Evolutionary conservation across 306 rosid genomes (phyloP).

Genomic region (Potentilla sterilis): DNA sequence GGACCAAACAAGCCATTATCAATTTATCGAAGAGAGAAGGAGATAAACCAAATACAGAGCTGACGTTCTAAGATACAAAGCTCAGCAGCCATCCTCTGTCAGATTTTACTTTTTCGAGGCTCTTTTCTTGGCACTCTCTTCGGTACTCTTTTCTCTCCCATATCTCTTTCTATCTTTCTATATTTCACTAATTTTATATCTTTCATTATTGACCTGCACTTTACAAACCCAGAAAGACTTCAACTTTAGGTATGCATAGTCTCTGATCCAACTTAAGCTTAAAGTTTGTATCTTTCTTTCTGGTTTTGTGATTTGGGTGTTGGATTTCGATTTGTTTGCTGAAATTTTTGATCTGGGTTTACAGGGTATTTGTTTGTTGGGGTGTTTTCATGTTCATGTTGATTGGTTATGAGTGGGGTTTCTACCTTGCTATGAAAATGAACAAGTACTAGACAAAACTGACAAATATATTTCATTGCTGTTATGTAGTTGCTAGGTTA

Average conservation of each 20-base stretch:
- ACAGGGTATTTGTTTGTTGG: not conserved
- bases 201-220: conserved; percentile 18
- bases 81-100: not conserved
- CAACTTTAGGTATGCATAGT: conserved; percentile 1
- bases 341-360: conserved; percentile 11
- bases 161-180: not conserved
- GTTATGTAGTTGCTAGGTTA: not conserved
- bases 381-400: conserved; percentile 9
- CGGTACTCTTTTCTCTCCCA: conserved; percentile 42
- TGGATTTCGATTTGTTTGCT: conserved; percentile 9
- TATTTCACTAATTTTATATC: conserved; percentile 23
- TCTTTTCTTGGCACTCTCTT: conserved; percentile 28
- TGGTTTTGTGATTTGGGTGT: not conserved
- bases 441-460: not conserved
- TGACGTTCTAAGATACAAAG: conserved; percentile 10
- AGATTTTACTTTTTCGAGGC: conserved; percentile 34
- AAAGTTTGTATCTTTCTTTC: not conserved
- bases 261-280: conserved; percentile 15
- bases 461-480: not conserved
- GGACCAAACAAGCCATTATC: conserved; percentile 76
- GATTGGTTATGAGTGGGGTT: conserved; percentile 9
- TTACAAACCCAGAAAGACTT: conserved; percentile 25
- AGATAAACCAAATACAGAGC: conserved; percentile 16
- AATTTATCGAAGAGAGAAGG: conserved; percentile 23
- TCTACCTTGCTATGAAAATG: conserved; percentile 23